Evolutionary conservation across 2,329 filamentous ascomycete genomes (phyloP), one percentile per base, ranked within the genome.

Genomic region (Chaetomiaceae sp.): DNA sequence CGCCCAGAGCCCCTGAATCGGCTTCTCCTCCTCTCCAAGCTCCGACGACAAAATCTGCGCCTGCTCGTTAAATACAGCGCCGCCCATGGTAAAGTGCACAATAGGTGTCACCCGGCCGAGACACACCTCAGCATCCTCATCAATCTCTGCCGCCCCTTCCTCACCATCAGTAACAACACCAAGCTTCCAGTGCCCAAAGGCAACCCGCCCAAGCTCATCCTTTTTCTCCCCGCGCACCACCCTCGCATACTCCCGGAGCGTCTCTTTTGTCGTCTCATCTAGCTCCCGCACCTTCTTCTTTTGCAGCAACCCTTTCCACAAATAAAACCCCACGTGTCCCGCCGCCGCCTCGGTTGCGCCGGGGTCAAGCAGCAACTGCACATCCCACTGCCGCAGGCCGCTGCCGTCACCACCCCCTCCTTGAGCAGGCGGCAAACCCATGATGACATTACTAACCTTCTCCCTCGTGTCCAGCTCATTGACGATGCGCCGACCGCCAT

Each of bases 71-170:
- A 85, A 80, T 2, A 77, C 70, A 0, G 77, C 81, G 0, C 82
- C 82, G 4, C 82, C 82, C 82, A 86, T 86, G 1, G 82, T 85
- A 60, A 85, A 86, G 61, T 86, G 82, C 2, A 81, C 73, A 0
- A 85, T 79, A 0, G 82, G 82, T 4, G 83, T 86, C 1, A 86
- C 79, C 1, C 65, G 73, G 0, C 82, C 83, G 0, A 84, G 65
- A 54, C 79, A 83, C 0, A 85, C 70, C 25, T 79, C 72, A 4
- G 51, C 52, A 4, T 59, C 55, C 11, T 78, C 72, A 0, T 83
- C 77, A 6, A 36, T 1, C 1, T 25, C 36, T 8, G 25, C 66
- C 10, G 16, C 66, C 32, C 71, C 73, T 4, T 71, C 69, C n/a
- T n/a, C n/a, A n/a, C n/a, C n/a, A n/a, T n/a, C 25, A 27, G 5